These are phyloP conservation scores for Ceratobasidium sp. DNA, from an alignment of 1,284 basidiomycete species.

Conservation along the genomic window DNA sequence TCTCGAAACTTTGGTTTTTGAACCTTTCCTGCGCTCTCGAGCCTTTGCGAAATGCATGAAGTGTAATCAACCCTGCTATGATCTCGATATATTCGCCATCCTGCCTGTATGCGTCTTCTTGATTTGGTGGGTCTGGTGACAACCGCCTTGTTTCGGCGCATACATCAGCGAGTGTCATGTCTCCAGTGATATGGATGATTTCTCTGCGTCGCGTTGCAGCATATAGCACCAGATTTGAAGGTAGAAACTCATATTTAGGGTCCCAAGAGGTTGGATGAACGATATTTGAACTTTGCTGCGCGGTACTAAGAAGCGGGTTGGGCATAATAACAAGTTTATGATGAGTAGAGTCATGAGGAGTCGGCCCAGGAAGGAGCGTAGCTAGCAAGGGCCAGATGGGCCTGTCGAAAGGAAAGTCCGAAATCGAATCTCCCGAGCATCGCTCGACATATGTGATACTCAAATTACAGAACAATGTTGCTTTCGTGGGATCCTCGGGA, in stretches of 20 bases:
- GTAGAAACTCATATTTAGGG: background rate
- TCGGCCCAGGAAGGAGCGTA: background rate
- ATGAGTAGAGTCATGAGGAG: background rate
- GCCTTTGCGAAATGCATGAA: background rate
- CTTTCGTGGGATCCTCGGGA: background rate
- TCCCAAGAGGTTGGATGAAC: constrained; percentile 8
- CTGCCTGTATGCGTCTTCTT: background rate
- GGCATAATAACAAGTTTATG: background rate
- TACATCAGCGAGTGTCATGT: background rate
- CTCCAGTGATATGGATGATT: background rate
- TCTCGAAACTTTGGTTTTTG: background rate
- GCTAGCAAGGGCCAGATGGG: background rate
- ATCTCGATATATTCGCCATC: background rate
- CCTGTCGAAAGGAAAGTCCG: background rate
- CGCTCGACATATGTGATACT: background rate
- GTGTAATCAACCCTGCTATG: background rate
- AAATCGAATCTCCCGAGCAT: background rate
- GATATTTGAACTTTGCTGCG: background rate
- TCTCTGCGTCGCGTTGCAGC: background rate
- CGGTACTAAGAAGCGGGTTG: background rate
- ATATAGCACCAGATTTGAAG: background rate
- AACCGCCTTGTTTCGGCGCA: background rate
- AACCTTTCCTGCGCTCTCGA: background rate
- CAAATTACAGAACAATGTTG: background rate
- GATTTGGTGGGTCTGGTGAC: background rate